Evolutionary conservation across 1,139 yeast species (phyloP).

Genomic region (Zygotorulaspora mrakii): DNA sequence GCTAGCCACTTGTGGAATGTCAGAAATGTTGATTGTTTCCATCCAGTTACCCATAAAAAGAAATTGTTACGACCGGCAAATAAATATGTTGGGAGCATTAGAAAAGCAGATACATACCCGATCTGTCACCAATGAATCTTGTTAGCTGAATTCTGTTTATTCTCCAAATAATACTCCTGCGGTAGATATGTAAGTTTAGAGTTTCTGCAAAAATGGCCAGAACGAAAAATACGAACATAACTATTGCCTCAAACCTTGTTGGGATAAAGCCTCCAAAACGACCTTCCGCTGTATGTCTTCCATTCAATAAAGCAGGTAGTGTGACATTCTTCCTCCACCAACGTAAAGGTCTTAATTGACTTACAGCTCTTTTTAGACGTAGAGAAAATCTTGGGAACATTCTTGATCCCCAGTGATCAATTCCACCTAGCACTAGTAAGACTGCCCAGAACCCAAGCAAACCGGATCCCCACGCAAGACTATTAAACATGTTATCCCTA

Average conservation of each 20-base stretch:
- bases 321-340: conserved; percentile 45
- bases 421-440: conserved; percentile 42
- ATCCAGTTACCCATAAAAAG: conserved; percentile 59
- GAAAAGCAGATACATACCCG: conserved; percentile 46
- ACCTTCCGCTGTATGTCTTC: conserved; percentile 24
- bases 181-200: conserved; percentile 43
- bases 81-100: conserved; percentile 48
- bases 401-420: conserved; percentile 38
- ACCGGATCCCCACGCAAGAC: conserved; percentile 49
- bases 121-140: conserved; percentile 55
- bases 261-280: conserved; percentile 45
- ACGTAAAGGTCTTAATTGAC: conserved; percentile 37
- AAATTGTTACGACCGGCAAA: conserved; percentile 68
- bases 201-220: conserved; percentile 45
- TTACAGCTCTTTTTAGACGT: conserved; percentile 38
- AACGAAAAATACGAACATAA: conserved; percentile 45
- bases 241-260: conserved; percentile 56
- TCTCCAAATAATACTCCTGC: conserved; percentile 42
- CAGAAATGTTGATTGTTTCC: conserved; percentile 59
- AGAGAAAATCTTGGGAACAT: conserved; percentile 17
- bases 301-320: conserved; percentile 45
- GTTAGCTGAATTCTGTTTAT: conserved; percentile 45
- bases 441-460: conserved; percentile 49
- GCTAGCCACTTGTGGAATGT: conserved; percentile 66
- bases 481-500: conserved; percentile 41